A percentile compares a stretch with the other conserved stretches of the same genome.
These are phyloP conservation scores for Eimeria praecox DNA, from an alignment of 169 alveolate genomes.

Conservation along the genomic window DNA sequence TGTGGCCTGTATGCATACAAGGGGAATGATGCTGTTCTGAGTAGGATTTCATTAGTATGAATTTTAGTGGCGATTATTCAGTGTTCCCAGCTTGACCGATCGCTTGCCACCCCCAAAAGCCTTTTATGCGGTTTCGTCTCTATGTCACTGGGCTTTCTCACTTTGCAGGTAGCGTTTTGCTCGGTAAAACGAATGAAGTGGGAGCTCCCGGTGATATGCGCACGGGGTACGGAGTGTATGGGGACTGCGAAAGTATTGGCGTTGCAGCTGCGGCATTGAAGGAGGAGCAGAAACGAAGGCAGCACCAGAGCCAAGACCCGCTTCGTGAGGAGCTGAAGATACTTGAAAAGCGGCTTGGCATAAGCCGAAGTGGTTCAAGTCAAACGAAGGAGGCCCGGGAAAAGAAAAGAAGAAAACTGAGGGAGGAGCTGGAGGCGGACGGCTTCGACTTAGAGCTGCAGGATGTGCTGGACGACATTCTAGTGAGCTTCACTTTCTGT, in stretches of 20 bases:
- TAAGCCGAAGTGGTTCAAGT: slow-evolving; percentile 10
- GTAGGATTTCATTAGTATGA: too few species aligned
- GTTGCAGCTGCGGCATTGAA: slow-evolving; percentile 17
- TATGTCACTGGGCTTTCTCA: not conserved
- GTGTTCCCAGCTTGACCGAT: not conserved
- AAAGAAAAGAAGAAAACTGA: slow-evolving; percentile 51
- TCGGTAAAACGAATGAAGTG: not conserved
- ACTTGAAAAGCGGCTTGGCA: slow-evolving; percentile 63
- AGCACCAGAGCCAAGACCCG: not conserved
- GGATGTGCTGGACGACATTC: slow-evolving; percentile 62
- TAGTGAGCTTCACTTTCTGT: slow-evolving; percentile 20
- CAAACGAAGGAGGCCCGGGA: slow-evolving; percentile 1
- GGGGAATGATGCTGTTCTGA: not conserved
- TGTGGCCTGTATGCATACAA: not conserved
- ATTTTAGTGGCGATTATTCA: not conserved
- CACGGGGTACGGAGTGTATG: not conserved
- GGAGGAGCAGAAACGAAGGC: not conserved
- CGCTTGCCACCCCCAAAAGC: not conserved
- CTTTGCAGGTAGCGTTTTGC: not conserved
- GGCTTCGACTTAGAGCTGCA: slow-evolving; percentile 79
- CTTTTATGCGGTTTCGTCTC: not conserved
- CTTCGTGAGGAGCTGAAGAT: slow-evolving; percentile 26
- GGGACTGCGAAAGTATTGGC: not conserved
- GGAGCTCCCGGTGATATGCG: not conserved
- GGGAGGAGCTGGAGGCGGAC: slow-evolving; percentile 71